Conservation (phyloP, 2,329 filamentous ascomycete genomes). For the Fusarium sp. region DNA sequence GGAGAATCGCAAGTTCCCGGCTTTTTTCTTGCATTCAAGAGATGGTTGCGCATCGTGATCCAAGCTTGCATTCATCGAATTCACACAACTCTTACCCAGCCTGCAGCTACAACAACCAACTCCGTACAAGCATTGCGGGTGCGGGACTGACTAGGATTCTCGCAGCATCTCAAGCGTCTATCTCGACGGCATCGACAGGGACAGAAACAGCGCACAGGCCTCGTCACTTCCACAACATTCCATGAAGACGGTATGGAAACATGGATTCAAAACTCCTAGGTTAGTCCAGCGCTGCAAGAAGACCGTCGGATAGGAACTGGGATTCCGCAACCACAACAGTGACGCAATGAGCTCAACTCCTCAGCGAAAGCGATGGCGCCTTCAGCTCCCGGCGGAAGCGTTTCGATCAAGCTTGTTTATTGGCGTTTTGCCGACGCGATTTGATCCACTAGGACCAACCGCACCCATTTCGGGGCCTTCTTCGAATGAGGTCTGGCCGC, state of each 20-base stretch:
- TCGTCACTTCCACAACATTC: not conserved
- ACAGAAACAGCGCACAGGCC: conserved; percentile 2
- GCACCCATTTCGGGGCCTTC: conserved; percentile 8
- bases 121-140: conserved; percentile 16
- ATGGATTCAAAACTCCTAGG: not conserved
- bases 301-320: not conserved
- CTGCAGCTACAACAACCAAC: not conserved
- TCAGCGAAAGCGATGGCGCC: not conserved
- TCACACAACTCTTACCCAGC: not conserved
- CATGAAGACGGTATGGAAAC: not conserved
- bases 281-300: not conserved
- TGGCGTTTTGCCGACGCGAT: conserved; percentile 14
- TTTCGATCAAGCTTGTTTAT: conserved; percentile 4
- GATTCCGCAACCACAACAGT: not conserved
- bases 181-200: conserved; percentile 14
- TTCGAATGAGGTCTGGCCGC: conserved; percentile 6
- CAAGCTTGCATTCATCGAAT: not conserved
- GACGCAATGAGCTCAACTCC: conserved; percentile 20
- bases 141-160: conserved; percentile 31
- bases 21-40: not conserved
- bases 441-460: conserved; percentile 22
- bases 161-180: conserved; percentile 10
- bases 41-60: not conserved
- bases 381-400: conserved; percentile 1
- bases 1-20: not conserved